phyloP scores from a whole-genome alignment of 2,329 filamentous ascomycete species.

The Ceratocystis eucalypticola region DNA sequence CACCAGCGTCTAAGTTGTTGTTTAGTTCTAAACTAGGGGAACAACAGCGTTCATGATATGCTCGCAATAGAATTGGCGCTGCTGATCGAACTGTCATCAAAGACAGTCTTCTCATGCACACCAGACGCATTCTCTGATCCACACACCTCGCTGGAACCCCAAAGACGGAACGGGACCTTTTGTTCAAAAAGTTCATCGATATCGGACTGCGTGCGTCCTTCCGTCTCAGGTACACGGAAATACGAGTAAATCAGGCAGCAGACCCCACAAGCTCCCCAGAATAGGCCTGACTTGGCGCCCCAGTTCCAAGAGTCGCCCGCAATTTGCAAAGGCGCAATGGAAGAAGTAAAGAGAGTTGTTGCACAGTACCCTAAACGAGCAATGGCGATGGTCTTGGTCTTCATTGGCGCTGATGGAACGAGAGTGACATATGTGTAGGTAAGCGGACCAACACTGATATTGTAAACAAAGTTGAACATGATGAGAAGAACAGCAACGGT shows the following conservation, averaged over 20 bases:
- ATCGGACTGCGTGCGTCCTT: conserved; percentile 24
- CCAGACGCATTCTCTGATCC: neutral
- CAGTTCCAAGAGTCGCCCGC: conserved; percentile 27
- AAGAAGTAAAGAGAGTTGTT: conserved; percentile 21
- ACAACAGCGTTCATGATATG: neutral
- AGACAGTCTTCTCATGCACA: conserved; percentile 1
- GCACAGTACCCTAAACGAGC: conserved; percentile 25
- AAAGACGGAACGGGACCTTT: conserved; percentile 12
- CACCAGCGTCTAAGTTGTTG: neutral
- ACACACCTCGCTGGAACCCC: conserved; percentile 7
- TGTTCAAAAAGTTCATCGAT: conserved; percentile 26
- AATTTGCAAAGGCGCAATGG: conserved; percentile 23
- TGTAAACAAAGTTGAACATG: conserved; percentile 24
- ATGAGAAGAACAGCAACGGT: conserved; percentile 24
- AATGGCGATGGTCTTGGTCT: conserved; percentile 26
- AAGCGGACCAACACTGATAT: conserved; percentile 27
- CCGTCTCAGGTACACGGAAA: conserved; percentile 31
- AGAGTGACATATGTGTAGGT: conserved; percentile 27
- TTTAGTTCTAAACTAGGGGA: neutral
- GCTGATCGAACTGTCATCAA: conserved; percentile 7
- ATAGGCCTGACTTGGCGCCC: conserved; percentile 30
- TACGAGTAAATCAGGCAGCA: conserved; percentile 32
- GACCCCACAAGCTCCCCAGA: conserved; percentile 29
- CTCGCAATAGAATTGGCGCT: neutral
- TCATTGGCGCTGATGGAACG: conserved; percentile 26